These are phyloP conservation scores for Chrysanthemum makinoi DNA, from an alignment of 129 eudicot species.

Conservation along the genomic window DNA sequence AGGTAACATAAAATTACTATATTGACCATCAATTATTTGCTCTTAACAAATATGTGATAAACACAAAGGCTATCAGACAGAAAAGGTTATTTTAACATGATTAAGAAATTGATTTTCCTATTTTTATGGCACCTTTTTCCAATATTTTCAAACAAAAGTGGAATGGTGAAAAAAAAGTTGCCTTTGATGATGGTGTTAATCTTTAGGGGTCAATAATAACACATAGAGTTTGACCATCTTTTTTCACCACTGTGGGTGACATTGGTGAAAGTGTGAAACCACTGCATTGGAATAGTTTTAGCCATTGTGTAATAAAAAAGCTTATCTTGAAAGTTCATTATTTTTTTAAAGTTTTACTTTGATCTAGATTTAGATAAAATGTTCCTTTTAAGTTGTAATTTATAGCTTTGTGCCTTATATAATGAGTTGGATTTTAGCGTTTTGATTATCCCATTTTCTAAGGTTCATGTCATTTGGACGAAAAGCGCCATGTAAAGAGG, in stretches of 20 bases:
- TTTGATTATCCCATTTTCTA: not conserved
- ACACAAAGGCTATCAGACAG: conserved; percentile 4
- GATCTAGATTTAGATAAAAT: not conserved
- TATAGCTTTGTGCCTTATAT: conserved; percentile 3
- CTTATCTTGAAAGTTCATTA: conserved; percentile 3
- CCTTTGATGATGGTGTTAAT: conserved; percentile 31
- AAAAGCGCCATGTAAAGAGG: not conserved
- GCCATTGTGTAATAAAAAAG: conserved; percentile 32
- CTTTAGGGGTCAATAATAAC: conserved; percentile 26
- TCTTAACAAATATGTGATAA: conserved; percentile 15
- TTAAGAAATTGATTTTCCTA: conserved; percentile 23
- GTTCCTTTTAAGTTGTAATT: not conserved
- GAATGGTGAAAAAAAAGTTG: conserved; percentile 30
- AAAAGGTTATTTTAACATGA: conserved; percentile 28
- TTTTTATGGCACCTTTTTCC: conserved; percentile 12
- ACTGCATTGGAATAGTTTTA: conserved; percentile 28
- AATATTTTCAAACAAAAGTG: conserved; percentile 29
- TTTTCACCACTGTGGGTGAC: conserved; percentile 28
- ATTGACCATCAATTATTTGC: conserved; percentile 15
- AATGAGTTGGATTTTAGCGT: not conserved
- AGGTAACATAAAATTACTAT: conserved; percentile 45
- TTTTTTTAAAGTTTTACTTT: conserved; percentile 3
- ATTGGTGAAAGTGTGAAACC: conserved; percentile 27
- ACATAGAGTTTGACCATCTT: conserved; percentile 29
- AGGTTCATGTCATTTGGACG: not conserved